Evolutionary conservation across 1,139 yeast species (phyloP), one percentile per base, ranked within the genome.

Genomic region (Kurtzmaniella quercitrusa): DNA sequence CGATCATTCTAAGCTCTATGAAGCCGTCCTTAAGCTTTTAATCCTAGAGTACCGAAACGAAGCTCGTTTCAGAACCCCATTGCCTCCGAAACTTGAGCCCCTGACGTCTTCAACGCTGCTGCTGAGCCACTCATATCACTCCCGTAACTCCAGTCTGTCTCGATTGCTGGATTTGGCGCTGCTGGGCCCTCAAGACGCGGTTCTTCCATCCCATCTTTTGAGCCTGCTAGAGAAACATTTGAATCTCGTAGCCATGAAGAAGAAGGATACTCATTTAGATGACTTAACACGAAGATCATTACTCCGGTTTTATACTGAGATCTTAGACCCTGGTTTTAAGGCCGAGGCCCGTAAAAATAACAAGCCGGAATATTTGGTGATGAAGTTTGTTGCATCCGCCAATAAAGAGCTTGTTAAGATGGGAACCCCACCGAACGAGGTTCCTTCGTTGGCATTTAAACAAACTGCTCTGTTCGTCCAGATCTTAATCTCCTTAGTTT

Each of bases 351-450:
- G 63, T 36, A 57, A 71, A 18, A 68, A 73, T 44, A 66, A 68
- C 34, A 71, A 77, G 32, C 78, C 82, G 1, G 91, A 84, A 50
- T 84, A 80, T 45, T 63, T 86, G 41, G 75, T 86, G 7, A 76
- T 83, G 68, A 71, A 76, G 56, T 87, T 85, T 57, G 77, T 84
- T 17, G 73, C 82, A 19, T 72, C 78, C 45, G 81, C 87, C 7
- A 79, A 80, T 44, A 82, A 79, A 50, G 91, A 84, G 56, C 58
- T 84, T 33, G 71, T 68, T 41, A 80, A 81, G 48, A 50, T 78
- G 34, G 76, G 77, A 1, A 57, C 61, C 35, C 70, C 70, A 3
- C 63, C 59, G 2, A 55, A 63, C 12, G 75, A 78, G 36, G 61
- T 71, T 30, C 74, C 76, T 45, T 58, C 65, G 2, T 63, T 68